These are phyloP conservation scores for Beauveria sp. DNA, from an alignment of 2,329 filamentous ascomycete species.

Conservation along the genomic window DNA sequence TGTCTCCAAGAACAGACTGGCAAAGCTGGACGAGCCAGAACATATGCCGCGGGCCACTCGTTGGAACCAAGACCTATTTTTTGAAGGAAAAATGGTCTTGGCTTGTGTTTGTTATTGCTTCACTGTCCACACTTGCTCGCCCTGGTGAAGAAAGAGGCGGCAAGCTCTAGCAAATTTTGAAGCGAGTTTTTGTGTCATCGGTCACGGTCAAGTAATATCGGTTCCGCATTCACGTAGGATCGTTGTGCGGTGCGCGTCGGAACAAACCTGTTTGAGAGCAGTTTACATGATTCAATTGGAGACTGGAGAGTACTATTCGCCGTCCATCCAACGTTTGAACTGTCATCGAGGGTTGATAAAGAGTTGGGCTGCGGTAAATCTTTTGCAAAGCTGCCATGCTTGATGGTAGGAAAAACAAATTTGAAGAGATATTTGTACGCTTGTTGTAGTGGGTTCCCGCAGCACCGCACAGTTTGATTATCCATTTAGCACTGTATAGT, in stretches of 20 bases:
- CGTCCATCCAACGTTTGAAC: neutral
- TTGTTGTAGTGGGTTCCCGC: neutral
- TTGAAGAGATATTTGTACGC: neutral
- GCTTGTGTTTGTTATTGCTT: conserved; percentile 49
- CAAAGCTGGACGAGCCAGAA: conserved; percentile 17
- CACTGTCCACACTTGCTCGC: conserved; percentile 62
- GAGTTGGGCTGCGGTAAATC: too few relatives aligned
- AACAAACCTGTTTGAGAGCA: neutral
- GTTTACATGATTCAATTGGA: neutral
- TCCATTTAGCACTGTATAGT: neutral
- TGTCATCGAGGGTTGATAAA: neutral
- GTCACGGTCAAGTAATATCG: neutral
- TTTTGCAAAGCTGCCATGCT: neutral
- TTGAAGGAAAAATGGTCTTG: conserved; percentile 14
- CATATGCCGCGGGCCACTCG: conserved; percentile 22
- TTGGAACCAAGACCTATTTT: conserved; percentile 20
- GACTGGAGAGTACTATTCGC: neutral
- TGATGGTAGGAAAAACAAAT: neutral
- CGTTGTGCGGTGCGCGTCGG: neutral
- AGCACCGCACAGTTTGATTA: neutral
- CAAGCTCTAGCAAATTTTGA: conserved; percentile 62
- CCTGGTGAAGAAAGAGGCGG: conserved; percentile 44
- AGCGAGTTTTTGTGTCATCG: conserved; percentile 29
- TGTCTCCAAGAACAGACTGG: conserved; percentile 32
- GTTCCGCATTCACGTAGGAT: neutral